Conservation (phyloP, 2,329 filamentous ascomycete species). For the Calycina marina region DNA sequence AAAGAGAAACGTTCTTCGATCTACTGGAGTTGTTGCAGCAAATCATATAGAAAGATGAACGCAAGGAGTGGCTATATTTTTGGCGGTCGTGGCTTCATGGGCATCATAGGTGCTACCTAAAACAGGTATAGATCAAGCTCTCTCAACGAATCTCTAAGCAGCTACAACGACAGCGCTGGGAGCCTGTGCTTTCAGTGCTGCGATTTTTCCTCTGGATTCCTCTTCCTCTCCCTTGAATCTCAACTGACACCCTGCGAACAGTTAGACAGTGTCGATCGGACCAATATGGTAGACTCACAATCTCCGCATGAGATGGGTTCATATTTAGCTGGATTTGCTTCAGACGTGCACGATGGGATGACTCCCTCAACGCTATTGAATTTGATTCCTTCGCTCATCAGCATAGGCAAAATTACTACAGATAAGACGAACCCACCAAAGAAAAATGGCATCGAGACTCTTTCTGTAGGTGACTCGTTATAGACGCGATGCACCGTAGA, state of each 20-base stretch:
- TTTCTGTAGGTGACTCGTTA: constrained; percentile 26
- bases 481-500: constrained; percentile 37
- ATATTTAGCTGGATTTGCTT: constrained; percentile 32
- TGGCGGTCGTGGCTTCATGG: too few relatives aligned
- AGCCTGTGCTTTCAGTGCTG: constrained; percentile 8
- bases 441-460: constrained; percentile 42
- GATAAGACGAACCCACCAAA: constrained; percentile 26
- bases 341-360: constrained; percentile 31
- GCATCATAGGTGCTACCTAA: neutral
- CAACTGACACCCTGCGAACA: constrained; percentile 17
- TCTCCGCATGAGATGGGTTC: constrained; percentile 36
- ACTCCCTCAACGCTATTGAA: constrained; percentile 35
- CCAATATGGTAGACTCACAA: constrained; percentile 17
- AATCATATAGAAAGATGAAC: constrained; percentile 28
- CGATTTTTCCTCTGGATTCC: constrained; percentile 15
- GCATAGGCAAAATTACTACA: neutral
- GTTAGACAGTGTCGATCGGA: constrained; percentile 1
- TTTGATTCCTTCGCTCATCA: constrained; percentile 27
- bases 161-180: constrained; percentile 17
- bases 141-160: constrained; percentile 7
- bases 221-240: constrained; percentile 18
- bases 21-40: constrained; percentile 47
- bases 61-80: too few relatives aligned
- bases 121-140: neutral
- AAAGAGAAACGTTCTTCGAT: constrained; percentile 46